These are phyloP conservation scores for Phialophora tarda DNA, from an alignment of 2,329 filamentous ascomycete genomes.

Conservation along the genomic window DNA sequence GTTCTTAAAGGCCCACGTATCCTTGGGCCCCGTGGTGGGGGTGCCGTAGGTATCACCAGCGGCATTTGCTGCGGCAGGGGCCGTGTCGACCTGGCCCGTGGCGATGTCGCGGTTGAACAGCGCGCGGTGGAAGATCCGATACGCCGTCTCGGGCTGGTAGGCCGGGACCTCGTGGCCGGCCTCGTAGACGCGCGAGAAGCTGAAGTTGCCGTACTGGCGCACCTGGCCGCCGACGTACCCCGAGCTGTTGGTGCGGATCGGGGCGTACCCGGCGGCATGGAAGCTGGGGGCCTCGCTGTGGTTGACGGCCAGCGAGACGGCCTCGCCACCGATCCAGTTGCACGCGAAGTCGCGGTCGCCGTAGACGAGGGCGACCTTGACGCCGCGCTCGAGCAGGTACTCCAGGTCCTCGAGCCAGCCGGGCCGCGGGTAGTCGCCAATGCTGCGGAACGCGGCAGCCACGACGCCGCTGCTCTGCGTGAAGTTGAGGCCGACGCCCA, in stretches of 20 bases:
- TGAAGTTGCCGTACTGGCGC: conserved; percentile 49
- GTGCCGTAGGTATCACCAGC: conserved; percentile 18
- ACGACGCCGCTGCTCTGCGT: conserved; percentile 55
- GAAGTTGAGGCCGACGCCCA: conserved; percentile 62
- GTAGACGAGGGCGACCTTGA: conserved; percentile 56
- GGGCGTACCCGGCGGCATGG: conserved; percentile 51
- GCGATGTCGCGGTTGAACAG: conserved; percentile 45
- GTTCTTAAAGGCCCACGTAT: conserved; percentile 39
- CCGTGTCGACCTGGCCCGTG: conserved; percentile 41
- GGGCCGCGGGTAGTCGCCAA: conserved; percentile 41
- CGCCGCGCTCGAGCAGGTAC: conserved; percentile 58
- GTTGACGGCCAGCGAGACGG: conserved; percentile 46
- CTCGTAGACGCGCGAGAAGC: conserved; percentile 49
- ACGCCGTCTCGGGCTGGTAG: conserved; percentile 49
- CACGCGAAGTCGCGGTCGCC: conserved; percentile 45
- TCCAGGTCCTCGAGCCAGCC: conserved; percentile 54
- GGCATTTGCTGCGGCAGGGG: neutral
- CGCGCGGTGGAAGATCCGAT: conserved; percentile 47
- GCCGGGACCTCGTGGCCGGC: conserved; percentile 42
- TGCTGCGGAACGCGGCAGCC: conserved; percentile 52
- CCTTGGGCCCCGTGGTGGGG: conserved; percentile 14
- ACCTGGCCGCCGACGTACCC: conserved; percentile 50
- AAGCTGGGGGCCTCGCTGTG: conserved; percentile 51
- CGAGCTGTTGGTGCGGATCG: conserved; percentile 42
- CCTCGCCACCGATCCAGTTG: conserved; percentile 8